Conservation (phyloP, 352 stramenopile species). For the Detonula confervacea region DNA sequence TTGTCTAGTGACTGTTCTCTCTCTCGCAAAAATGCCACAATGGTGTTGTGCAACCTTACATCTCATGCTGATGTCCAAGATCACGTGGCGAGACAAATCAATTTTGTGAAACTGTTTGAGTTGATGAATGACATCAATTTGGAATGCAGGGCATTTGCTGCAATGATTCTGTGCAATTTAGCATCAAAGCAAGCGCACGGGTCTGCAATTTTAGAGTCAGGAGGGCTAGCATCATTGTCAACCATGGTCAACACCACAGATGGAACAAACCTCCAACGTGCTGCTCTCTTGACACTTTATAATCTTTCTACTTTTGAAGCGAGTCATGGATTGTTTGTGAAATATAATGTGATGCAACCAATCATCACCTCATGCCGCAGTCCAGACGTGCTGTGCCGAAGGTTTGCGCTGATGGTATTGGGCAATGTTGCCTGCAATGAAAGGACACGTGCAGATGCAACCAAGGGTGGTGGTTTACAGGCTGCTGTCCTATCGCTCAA, state of each 20-base stretch:
- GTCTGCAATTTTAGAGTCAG: conserved; percentile 89
- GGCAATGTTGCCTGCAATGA: conserved; percentile 94
- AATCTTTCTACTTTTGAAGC: conserved; percentile 92
- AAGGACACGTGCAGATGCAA: conserved; percentile 89
- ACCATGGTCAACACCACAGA: conserved; percentile 86
- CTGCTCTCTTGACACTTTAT: conserved; percentile 91
- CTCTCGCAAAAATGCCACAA: conserved; percentile 56
- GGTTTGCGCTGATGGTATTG: conserved; percentile 94
- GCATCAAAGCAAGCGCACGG: conserved; percentile 90
- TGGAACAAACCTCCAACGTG: conserved; percentile 75
- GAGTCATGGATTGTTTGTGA: conserved; percentile 91
- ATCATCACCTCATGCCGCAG: conserved; percentile 89
- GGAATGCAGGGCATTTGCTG: conserved; percentile 89
- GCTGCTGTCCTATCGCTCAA: conserved; percentile 89
- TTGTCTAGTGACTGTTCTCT: conserved; percentile 33
- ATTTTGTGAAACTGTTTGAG: conserved; percentile 87
- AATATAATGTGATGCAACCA: conserved; percentile 88
- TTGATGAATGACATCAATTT: conserved; percentile 83
- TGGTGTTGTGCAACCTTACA: conserved; percentile 65
- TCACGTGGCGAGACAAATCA: conserved; percentile 81
- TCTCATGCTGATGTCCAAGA: conserved; percentile 47
- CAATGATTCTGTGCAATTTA: conserved; percentile 94
- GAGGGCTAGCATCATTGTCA: conserved; percentile 87
- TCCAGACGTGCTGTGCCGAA: conserved; percentile 92
- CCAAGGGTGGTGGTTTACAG: conserved; percentile 91